Percentiles rank a stretch among this genome's conserved stretches.
phyloP scores from a whole-genome alignment of 78 protist species.

The Dictyostelium brefeldianum region DNA sequence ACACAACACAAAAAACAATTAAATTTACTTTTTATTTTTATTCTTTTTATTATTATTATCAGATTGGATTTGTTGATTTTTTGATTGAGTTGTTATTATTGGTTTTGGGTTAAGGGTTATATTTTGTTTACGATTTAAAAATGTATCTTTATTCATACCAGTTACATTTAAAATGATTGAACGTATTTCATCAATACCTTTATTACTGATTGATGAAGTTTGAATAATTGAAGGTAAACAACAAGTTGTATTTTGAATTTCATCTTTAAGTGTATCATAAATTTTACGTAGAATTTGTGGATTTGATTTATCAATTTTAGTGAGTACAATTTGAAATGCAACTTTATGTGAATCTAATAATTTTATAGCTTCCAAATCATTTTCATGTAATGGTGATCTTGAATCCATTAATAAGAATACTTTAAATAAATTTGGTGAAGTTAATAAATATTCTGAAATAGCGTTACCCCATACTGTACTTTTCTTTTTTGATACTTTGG shows the following conservation, averaged over 20 bases:
- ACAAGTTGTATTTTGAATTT: slow-evolving; percentile 29
- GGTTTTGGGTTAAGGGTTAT: background rate
- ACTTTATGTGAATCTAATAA: slow-evolving; percentile 73
- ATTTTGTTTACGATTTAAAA: background rate
- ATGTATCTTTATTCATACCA: slow-evolving; percentile 6
- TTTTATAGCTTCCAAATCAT: slow-evolving; percentile 63
- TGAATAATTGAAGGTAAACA: slow-evolving; percentile 66
- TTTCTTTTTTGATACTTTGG: slow-evolving; percentile 56
- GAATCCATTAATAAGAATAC: slow-evolving; percentile 64
- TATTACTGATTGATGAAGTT: slow-evolving; percentile 10
- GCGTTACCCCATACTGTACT: slow-evolving; percentile 67
- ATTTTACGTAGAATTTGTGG: slow-evolving; percentile 28
- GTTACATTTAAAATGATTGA: slow-evolving; percentile 30
- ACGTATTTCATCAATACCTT: slow-evolving; percentile 53
- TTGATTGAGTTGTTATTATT: background rate
- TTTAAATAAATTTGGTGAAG: slow-evolving; percentile 40
- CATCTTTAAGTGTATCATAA: slow-evolving; percentile 17
- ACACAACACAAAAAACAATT: too few relatives aligned
- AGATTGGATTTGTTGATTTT: background rate
- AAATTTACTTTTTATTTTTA: background rate
- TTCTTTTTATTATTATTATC: background rate
- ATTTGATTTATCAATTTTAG: slow-evolving; percentile 62
- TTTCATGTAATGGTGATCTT: slow-evolving; percentile 40
- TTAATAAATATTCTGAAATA: slow-evolving; percentile 60
- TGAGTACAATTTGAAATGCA: slow-evolving; percentile 56